phyloP scores from a whole-genome alignment of 2,329 filamentous ascomycete genomes.

The Aschersonia sp. region DNA sequence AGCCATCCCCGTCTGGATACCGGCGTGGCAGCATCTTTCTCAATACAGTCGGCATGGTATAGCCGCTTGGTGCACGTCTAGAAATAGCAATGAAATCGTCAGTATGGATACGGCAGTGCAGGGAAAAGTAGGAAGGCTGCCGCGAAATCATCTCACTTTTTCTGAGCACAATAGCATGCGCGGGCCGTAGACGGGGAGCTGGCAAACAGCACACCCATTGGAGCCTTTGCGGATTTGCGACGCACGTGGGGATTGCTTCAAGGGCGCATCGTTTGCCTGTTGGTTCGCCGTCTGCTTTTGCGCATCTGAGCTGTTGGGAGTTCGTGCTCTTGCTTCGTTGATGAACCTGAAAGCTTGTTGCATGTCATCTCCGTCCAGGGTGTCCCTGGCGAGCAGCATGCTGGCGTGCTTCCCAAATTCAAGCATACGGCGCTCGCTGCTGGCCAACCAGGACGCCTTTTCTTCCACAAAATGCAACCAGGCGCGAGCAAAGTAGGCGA shows the following conservation, averaged over 20 bases:
- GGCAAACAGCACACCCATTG: constrained; percentile 32
- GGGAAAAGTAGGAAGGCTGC: no score
- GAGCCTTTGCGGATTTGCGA: constrained; percentile 25
- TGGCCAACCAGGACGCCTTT: constrained; percentile 37
- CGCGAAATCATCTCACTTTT: constrained; percentile 17
- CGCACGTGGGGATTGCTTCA: constrained; percentile 15
- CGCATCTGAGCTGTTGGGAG: neutral
- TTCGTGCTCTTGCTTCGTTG: constrained; percentile 23
- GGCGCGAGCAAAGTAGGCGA: constrained; percentile 34
- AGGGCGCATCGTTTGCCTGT: constrained; percentile 1
- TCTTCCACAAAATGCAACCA: constrained; percentile 36
- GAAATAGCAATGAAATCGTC: neutral
- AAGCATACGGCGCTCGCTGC: constrained; percentile 28
- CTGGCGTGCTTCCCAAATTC: constrained; percentile 42
- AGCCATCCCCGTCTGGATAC: constrained; percentile 23
- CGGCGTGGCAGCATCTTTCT: constrained; percentile 18
- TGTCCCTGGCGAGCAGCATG: constrained; percentile 33
- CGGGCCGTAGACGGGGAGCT: constrained; percentile 31
- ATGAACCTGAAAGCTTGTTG: constrained; percentile 26
- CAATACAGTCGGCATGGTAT: constrained; percentile 34
- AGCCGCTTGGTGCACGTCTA: constrained; percentile 28
- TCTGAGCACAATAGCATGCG: constrained; percentile 34
- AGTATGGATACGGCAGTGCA: neutral
- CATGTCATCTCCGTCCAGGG: constrained; percentile 29
- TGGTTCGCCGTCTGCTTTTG: neutral